Evolutionary conservation across 495 filamentous ascomycete genomes (phyloP).

Genomic region (Penicillium arizonense): DNA sequence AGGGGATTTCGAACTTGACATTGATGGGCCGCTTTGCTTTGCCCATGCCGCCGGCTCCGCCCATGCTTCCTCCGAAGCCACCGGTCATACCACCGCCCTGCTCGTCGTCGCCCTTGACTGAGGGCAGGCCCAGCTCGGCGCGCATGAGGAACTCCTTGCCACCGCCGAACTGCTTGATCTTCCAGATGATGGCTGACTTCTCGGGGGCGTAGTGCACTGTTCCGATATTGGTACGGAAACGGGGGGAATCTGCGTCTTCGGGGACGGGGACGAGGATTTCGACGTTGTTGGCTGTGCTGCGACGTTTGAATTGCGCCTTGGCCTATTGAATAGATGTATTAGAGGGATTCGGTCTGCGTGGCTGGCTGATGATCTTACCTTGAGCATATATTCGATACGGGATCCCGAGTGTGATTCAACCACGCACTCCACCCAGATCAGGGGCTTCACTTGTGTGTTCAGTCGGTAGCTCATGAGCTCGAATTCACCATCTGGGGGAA

Average conservation of each 20-base stretch:
- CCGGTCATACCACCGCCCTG: conserved; percentile 95
- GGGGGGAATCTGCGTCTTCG: conserved; percentile 93
- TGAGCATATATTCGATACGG: conserved; percentile 97
- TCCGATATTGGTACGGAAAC: conserved; percentile 97
- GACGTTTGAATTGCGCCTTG: conserved; percentile 96
- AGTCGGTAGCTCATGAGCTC: conserved; percentile 99
- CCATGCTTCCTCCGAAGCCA: conserved; percentile 95
- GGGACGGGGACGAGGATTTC: conserved; percentile 97
- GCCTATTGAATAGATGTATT: conserved; percentile 48
- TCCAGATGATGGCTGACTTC: conserved; percentile 97
- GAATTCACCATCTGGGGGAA: conserved; percentile 97
- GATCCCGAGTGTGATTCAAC: conserved; percentile 94
- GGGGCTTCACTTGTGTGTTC: conserved; percentile 97
- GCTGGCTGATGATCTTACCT: conserved; percentile 46
- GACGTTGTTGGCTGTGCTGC: conserved; percentile 97
- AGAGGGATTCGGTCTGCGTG: background rate
- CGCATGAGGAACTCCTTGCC: conserved; percentile 99
- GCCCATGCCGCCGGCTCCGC: conserved; percentile 57
- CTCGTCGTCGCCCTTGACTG: conserved; percentile 95
- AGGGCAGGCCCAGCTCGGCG: conserved; percentile 92
- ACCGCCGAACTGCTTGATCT: conserved; percentile 99
- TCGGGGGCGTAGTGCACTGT: conserved; percentile 98
- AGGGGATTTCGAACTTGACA: conserved; percentile 99
- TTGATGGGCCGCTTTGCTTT: conserved; percentile 95
- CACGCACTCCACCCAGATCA: conserved; percentile 99